A percentile compares a stretch with the other conserved stretches of the same genome.
Conservation (phyloP, 2,329 filamentous ascomycete species). For the Phialemonium atrogriseum region DNA sequence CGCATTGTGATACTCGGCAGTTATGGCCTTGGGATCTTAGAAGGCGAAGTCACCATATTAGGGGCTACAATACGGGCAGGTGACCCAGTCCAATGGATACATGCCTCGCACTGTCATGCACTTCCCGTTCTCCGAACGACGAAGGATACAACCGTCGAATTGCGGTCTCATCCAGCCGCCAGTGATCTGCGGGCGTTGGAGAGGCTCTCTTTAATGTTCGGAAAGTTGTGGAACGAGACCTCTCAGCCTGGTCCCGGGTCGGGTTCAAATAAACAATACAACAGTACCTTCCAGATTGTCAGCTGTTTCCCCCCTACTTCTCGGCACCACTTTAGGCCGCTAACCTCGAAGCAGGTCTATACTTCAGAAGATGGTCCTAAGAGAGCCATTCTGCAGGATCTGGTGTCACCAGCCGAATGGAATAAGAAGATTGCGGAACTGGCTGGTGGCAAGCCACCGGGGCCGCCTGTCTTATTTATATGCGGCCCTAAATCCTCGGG, state of each 20-base stretch:
- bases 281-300: constrained; percentile 42
- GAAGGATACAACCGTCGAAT: constrained; percentile 41
- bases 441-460: constrained; percentile 24
- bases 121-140: constrained; percentile 55
- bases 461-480: constrained; percentile 42
- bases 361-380: constrained; percentile 44
- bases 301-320: constrained; percentile 10
- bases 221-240: constrained; percentile 54
- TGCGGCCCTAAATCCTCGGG: constrained; percentile 66
- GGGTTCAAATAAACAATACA: constrained; percentile 17
- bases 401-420: constrained; percentile 51
- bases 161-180: constrained; percentile 44
- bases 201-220: constrained; percentile 57
- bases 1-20: constrained; percentile 58
- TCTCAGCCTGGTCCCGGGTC: constrained; percentile 12
- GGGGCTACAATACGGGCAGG: constrained; percentile 52
- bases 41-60: constrained; percentile 56
- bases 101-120: constrained; percentile 61
- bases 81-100: constrained; percentile 44
- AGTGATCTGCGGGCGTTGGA: constrained; percentile 44
- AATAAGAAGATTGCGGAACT: constrained; percentile 48
- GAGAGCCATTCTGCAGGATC: constrained; percentile 40
- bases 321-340: too few relatives aligned
- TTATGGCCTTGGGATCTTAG: constrained; percentile 54
- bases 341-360: constrained; percentile 45